Base-by-base conservation (phyloP, 495 filamentous ascomycete genomes). In the Talaromyces ruber region DNA sequence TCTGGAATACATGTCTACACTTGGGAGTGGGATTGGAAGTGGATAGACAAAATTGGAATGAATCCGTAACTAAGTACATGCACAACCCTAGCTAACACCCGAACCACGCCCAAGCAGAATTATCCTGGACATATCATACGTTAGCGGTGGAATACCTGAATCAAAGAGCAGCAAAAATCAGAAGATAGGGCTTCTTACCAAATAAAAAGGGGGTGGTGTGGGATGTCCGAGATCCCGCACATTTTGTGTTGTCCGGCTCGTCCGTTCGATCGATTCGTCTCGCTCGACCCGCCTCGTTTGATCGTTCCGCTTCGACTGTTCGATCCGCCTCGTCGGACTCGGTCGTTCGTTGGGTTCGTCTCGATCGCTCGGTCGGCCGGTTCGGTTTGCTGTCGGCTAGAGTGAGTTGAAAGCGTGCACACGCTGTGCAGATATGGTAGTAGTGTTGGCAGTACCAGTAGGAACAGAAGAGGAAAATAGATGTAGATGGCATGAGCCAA, bases 131-230 rank as follows among this genome's bases (percentile, higher is more conserved):
- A 57, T 34, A 22, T 57, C 29, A 21, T 6, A 57, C 54, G 26
- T 57, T 57, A 32, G 54, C 54, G 26, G 54, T 57, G 54, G 28
- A 57, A 57, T 57, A 57, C 14, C 54, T 57, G 54, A 25, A 18
- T 57, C 54, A 57, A 53, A 16, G 50, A 34, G 57, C 11, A 45
- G 14, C n/a, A 30, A 37, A 24, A 37, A 37, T 34, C 16, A 58
- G 9, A 37, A 25, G 21, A 16, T 32, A 26, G 55, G 11, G 26
- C 55, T 43, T 16, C 57, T 45, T 59, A 59, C 30, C n/a, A 43
- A 58, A 58, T 14, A 58, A 58, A 43, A 58, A 56, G 9, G 14
- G 29, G 30, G 14, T 28, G 56, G 28, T 24, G 57, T 24, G 57
- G 57, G 22, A 32, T n/a, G 29, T 53, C 26, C 54, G 54, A 21